A percentile compares a stretch with the other conserved stretches of the same genome.
phyloP scores from a whole-genome alignment of 768 basidiomycete genomes.

The Suillus alpinus region DNA sequence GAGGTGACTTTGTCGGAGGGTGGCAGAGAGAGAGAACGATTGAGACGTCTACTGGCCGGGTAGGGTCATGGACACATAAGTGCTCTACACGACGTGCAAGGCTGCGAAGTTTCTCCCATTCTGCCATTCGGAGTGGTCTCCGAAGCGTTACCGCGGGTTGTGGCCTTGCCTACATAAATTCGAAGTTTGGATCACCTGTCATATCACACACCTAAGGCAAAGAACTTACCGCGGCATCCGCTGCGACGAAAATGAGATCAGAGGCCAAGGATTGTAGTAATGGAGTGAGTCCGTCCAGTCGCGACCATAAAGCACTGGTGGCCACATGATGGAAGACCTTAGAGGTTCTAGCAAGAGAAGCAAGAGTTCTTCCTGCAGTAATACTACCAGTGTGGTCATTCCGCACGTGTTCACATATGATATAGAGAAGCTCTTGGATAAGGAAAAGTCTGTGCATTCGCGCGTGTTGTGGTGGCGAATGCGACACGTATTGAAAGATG shows the following conservation, averaged over 20 bases:
- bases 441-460: constrained; percentile 6
- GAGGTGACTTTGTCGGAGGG: background rate
- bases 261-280: constrained; percentile 1
- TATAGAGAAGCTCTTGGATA: constrained; percentile 5
- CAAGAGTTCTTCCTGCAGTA: constrained; percentile 5
- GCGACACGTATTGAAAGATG: background rate
- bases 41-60: background rate
- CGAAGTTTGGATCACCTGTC: background rate
- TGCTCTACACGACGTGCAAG: constrained; percentile 1
- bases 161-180: background rate
- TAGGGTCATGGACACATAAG: background rate
- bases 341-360: constrained; percentile 13
- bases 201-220: background rate
- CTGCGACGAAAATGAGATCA: background rate
- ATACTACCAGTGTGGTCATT: background rate
- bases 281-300: constrained; percentile 3
- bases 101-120: constrained; percentile 2
- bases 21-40: constrained; percentile 1
- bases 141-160: background rate
- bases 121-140: constrained; percentile 2
- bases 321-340: constrained; percentile 9
- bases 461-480: background rate
- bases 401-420: constrained; percentile 1
- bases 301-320: constrained; percentile 4
- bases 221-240: background rate